Base-by-base conservation (phyloP, 306 rosid species). In the Ormosia emarginata region DNA sequence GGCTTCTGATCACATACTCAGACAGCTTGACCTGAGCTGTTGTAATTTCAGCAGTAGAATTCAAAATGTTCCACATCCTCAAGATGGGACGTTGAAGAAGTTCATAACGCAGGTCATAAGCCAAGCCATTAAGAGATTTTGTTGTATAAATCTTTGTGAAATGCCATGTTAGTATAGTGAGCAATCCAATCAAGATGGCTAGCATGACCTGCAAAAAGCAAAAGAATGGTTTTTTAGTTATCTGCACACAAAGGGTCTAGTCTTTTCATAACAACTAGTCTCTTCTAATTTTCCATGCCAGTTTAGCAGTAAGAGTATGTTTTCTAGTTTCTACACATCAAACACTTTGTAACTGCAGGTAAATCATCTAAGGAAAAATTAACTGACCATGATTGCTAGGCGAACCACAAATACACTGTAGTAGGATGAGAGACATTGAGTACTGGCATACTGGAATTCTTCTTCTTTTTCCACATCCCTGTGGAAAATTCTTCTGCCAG, bases 371-470 rank as follows among this genome's bases (percentile, higher is more conserved):
- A 3, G 37, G 24, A 61, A 39, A 77, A 49, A 14, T 8, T 58
- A 18, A 90, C 90, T 66, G 11, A 94, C 98, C 98, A 94, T 94
- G 81, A 94, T 94, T 15, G 98, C 98, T 0, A 94, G 91, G 68
- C 98, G 98, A 84, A 96, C 98, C 15, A 92, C 98, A 68, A 94
- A 94, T 82, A 94, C 98, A 67, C 98, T 94, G 86, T 94, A 94
- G 65, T 92, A 94, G 4, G 97, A 91, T 13, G 98, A 94, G 73
- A 94, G 94, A 44, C 98, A 94, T n/a, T 84, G 87, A 74, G 94
- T 76, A 71, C 18, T 90, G 3, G 89, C 85, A 83, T 87, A 88
- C 61, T 88, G 97, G 47, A 94, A 89, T 66, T 94, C 97, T 79
- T 94, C 97, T 79, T 92, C 94, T 52, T 90, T 87, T 69, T 94